Percentiles rank a stretch among this genome's conserved stretches.
Conservation (phyloP, 1,139 yeast species). For the Yamadazyma spencermartinsiae region DNA sequence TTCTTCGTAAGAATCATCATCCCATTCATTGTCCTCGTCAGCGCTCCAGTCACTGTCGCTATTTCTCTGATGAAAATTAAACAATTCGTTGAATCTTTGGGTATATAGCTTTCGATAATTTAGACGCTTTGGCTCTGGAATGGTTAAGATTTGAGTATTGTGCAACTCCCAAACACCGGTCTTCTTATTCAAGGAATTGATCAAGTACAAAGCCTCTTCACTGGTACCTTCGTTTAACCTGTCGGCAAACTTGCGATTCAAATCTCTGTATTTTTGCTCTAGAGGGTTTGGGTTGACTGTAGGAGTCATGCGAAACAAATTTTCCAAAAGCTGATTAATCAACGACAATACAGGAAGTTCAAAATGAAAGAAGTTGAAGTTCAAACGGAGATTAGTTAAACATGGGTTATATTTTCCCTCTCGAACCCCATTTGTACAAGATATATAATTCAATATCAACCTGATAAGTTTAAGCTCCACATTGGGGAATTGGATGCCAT, state of each 20-base stretch:
- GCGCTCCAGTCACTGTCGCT: conserved; percentile 2
- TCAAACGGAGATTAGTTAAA: conserved; percentile 33
- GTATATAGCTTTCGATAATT: background rate
- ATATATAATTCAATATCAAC: background rate
- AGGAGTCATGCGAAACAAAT: conserved; percentile 9
- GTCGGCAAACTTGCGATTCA: conserved; percentile 8
- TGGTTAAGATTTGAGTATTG: conserved; percentile 14
- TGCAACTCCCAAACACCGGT: conserved; percentile 28
- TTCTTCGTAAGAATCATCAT: conserved; percentile 1
- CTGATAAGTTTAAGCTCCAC: background rate
- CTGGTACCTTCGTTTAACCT: no score
- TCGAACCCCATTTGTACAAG: background rate
- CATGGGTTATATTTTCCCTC: background rate
- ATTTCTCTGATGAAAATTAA: background rate
- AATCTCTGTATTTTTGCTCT: background rate
- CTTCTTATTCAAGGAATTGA: conserved; percentile 36
- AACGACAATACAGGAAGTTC: conserved; percentile 28
- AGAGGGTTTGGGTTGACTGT: conserved; percentile 6
- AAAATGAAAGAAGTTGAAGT: conserved; percentile 35
- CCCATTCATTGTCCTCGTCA: conserved; percentile 2
- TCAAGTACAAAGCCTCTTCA: conserved; percentile 17
- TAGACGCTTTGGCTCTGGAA: background rate
- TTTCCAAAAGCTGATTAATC: conserved; percentile 19
- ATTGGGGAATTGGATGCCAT: background rate
- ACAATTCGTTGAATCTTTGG: conserved; percentile 1